These are phyloP conservation scores for Pleurozium schreberi DNA, from an alignment of 225 moss, liverwort and hornwort species.

Conservation along the genomic window DNA sequence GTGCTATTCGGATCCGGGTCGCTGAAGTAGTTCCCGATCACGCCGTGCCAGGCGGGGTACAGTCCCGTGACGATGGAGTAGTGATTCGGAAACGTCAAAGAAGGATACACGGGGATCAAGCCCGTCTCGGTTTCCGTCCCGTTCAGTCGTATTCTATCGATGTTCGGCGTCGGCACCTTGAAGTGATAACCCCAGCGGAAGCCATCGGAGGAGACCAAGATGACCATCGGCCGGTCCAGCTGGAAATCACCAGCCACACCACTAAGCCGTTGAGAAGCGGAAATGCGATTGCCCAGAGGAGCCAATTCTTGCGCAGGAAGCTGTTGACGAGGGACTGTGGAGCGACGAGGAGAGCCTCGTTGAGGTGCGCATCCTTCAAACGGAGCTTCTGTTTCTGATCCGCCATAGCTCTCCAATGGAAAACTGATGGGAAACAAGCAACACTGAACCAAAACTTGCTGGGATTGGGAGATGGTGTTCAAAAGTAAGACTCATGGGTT, in stretches of 20 bases:
- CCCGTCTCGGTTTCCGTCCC: slow-evolving; percentile 83
- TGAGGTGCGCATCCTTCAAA: neutral
- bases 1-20: slow-evolving; percentile 55
- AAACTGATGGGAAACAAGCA: neutral
- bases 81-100: slow-evolving; percentile 88
- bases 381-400: neutral
- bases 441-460: neutral
- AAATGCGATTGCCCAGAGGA: slow-evolving; percentile 15
- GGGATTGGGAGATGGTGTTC: neutral
- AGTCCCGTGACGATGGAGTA: slow-evolving; percentile 93
- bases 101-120: slow-evolving; percentile 72
- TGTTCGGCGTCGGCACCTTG: slow-evolving; percentile 69
- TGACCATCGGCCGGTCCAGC: slow-evolving; percentile 25
- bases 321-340: neutral
- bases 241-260: slow-evolving; percentile 6
- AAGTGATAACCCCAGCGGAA: slow-evolving; percentile 69
- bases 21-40: slow-evolving; percentile 76
- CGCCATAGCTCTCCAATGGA: slow-evolving; percentile 4
- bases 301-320: neutral
- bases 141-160: slow-evolving; percentile 58
- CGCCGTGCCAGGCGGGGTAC: slow-evolving; percentile 90
- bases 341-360: neutral
- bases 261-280: slow-evolving; percentile 3
- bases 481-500: neutral
- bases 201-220: slow-evolving; percentile 32